A percentile compares a stretch with the other conserved stretches of the same genome.
Evolutionary conservation across 2,329 filamentous ascomycete species (phyloP).

Genomic region (Trichophyton schoenleinii): DNA sequence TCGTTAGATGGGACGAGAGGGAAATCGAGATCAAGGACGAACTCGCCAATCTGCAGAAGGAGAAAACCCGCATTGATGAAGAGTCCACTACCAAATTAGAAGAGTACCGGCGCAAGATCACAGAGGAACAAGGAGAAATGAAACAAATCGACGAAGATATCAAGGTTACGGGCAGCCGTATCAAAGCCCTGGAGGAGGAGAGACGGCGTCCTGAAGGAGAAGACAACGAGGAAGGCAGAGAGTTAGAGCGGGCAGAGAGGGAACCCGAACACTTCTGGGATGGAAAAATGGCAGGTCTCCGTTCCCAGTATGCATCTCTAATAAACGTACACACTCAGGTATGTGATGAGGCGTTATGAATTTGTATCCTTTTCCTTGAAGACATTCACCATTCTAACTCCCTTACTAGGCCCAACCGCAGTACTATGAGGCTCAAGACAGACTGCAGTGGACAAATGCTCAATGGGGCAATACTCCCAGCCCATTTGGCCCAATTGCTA

Average conservation of each 20-base stretch:
- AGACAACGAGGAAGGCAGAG: constrained; percentile 39
- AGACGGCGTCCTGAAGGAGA: constrained; percentile 38
- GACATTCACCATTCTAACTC: neutral
- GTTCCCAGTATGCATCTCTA: constrained; percentile 32
- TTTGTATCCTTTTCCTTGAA: neutral
- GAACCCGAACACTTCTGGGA: constrained; percentile 38
- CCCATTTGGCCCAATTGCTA: constrained; percentile 29
- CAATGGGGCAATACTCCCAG: constrained; percentile 25
- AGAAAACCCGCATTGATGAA: constrained; percentile 31
- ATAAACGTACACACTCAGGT: constrained; percentile 31
- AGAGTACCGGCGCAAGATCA: constrained; percentile 34
- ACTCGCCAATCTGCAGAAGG: constrained; percentile 32
- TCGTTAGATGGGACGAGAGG: constrained; percentile 45
- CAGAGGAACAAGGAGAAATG: constrained; percentile 37
- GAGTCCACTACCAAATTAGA: constrained; percentile 28
- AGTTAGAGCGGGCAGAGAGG: constrained; percentile 39
- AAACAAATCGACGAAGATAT: constrained; percentile 50
- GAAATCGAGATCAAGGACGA: constrained; percentile 41
- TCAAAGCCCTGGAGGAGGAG: constrained; percentile 51
- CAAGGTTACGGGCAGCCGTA: constrained; percentile 46
- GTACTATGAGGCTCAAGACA: constrained; percentile 36
- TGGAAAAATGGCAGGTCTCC: constrained; percentile 30
- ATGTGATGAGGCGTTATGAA: constrained; percentile 3
- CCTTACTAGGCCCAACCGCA: constrained; percentile 27
- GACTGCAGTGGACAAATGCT: constrained; percentile 31